Evolutionary conservation across 2,329 filamentous ascomycete species (phyloP).

Genomic region (Chlorencoelia australis): DNA sequence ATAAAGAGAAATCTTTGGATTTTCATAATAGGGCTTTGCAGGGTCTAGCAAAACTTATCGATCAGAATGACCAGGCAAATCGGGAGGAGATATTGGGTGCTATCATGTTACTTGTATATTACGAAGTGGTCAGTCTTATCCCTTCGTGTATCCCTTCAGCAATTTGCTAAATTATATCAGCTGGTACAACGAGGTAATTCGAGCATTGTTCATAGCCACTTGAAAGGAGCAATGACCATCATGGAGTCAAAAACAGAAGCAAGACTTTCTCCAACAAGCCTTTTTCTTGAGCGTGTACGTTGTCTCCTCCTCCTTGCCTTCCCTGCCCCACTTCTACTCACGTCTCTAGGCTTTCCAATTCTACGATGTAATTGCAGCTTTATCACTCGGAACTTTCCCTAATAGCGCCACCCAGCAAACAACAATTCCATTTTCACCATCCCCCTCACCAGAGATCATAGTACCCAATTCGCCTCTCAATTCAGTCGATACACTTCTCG

Average conservation of each 20-base stretch:
- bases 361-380: slow-evolving; percentile 53
- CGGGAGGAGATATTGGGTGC: slow-evolving; percentile 49
- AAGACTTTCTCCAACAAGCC: slow-evolving; percentile 39
- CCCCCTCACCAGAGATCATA: slow-evolving; percentile 35
- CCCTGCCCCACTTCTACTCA: slow-evolving; percentile 14
- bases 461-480: slow-evolving; percentile 34
- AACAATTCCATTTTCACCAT: slow-evolving; percentile 36
- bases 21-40: slow-evolving; percentile 52
- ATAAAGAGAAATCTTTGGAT: slow-evolving; percentile 43
- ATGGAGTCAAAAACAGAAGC: slow-evolving; percentile 39
- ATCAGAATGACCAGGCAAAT: slow-evolving; percentile 38
- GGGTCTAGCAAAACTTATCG: slow-evolving; percentile 45
- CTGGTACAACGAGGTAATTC: slow-evolving; percentile 49
- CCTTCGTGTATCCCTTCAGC: neutral
- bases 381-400: slow-evolving; percentile 49
- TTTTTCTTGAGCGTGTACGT: slow-evolving; percentile 49
- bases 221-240: slow-evolving; percentile 51
- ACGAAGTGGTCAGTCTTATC: slow-evolving; percentile 45
- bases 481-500: slow-evolving; percentile 41
- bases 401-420: slow-evolving; percentile 40
- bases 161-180: slow-evolving; percentile 29
- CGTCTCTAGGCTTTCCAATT: slow-evolving; percentile 47
- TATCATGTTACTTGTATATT: slow-evolving; percentile 53
- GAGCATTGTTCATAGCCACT: slow-evolving; percentile 49
- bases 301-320: neutral